Conservation (phyloP, 2,329 filamentous ascomycete species). For the Claviceps capensis region DNA sequence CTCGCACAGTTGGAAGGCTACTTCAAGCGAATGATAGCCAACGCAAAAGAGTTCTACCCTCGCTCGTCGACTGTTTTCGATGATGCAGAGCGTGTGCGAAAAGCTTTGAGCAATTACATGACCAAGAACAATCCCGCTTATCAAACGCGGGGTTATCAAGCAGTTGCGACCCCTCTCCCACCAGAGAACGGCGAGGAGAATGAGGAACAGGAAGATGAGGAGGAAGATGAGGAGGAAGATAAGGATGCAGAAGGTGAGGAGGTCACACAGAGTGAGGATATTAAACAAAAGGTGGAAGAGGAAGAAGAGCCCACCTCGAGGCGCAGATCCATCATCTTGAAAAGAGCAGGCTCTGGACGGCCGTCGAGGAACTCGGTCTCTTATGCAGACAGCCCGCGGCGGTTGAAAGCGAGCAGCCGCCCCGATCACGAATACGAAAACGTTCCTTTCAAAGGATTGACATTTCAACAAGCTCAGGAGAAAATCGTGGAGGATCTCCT, state of each 20-base stretch:
- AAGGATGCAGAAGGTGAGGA: slow-evolving; percentile 9
- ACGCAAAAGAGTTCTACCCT: slow-evolving; percentile 74
- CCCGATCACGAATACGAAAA: slow-evolving; percentile 40
- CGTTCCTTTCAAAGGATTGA: slow-evolving; percentile 55
- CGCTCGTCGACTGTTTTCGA: slow-evolving; percentile 60
- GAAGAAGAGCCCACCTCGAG: slow-evolving; percentile 20
- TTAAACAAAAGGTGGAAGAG: slow-evolving; percentile 19
- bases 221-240: slow-evolving; percentile 7
- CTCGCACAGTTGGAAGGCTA: slow-evolving; percentile 70
- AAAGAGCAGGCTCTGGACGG: slow-evolving; percentile 21
- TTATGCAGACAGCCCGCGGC: slow-evolving; percentile 19
- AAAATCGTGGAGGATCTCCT: slow-evolving; percentile 68
- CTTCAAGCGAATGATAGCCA: slow-evolving; percentile 75
- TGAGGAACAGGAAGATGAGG: slow-evolving; percentile 18
- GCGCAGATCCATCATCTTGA: slow-evolving; percentile 25
- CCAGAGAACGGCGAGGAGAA: slow-evolving; percentile 17
- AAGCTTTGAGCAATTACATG: slow-evolving; percentile 81
- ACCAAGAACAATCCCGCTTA: slow-evolving; percentile 77
- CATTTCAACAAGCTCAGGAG: slow-evolving; percentile 75
- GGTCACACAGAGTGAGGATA: slow-evolving; percentile 15
- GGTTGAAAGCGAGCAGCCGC: slow-evolving; percentile 25
- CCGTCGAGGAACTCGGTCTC: slow-evolving; percentile 20
- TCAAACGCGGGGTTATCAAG: slow-evolving; percentile 50
- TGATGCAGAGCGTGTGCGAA: slow-evolving; percentile 76
- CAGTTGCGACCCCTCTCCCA: slow-evolving; percentile 60